Evolutionary conservation across 352 stramenopile species (phyloP).

Genomic region (Globisporangium spinosum): DNA sequence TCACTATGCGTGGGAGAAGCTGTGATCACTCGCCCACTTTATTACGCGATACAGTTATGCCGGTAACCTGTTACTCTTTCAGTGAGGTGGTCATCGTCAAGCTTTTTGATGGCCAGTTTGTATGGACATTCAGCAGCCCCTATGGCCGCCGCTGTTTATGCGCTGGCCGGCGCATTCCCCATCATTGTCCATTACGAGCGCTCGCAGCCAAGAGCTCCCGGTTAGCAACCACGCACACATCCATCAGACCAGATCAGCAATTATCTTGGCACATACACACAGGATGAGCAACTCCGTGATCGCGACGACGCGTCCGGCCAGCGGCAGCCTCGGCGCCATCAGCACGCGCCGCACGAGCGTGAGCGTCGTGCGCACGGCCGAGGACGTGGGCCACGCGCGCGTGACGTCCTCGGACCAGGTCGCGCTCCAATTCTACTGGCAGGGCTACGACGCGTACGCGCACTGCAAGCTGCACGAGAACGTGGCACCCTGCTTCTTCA

Average conservation of each 20-base stretch:
- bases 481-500: constrained; percentile 55
- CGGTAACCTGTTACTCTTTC: not conserved
- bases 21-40: not conserved
- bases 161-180: not conserved
- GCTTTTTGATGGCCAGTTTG: not conserved
- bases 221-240: not conserved
- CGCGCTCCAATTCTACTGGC: constrained; percentile 65
- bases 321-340: not conserved
- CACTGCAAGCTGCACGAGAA: constrained; percentile 44
- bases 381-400: constrained; percentile 17
- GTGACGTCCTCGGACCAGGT: constrained; percentile 48
- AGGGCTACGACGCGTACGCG: constrained; percentile 62
- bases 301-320: not conserved
- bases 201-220: not conserved
- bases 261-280: not conserved
- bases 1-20: constrained; percentile 9
- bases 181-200: constrained; percentile 4
- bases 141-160: not conserved
- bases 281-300: constrained; percentile 7
- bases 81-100: not conserved
- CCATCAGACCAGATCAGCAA: too few species aligned
- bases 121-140: not conserved
- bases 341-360: constrained; percentile 9
- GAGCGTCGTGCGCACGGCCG: constrained; percentile 17
- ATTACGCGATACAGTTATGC: too few species aligned